Percentiles rank a stretch among this genome's conserved stretches.
These are phyloP conservation scores for Eucalyptus curtisii DNA, from an alignment of 345 rosid genomes.

Conservation along the genomic window DNA sequence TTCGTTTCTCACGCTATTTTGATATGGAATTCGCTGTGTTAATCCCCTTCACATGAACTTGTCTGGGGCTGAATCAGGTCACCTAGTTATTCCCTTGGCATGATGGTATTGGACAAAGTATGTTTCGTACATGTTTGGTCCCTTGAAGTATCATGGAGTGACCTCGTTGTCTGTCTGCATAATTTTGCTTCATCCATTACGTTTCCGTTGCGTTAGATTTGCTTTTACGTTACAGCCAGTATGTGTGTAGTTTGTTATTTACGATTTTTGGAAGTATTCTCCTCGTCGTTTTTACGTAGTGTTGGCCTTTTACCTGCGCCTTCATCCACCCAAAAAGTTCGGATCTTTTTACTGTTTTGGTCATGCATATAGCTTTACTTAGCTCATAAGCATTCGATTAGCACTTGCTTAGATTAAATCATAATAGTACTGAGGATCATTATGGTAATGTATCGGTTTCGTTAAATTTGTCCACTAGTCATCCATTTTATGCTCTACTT, in stretches of 20 bases:
- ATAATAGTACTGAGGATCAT: background rate
- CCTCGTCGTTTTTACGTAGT: background rate
- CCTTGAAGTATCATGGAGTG: background rate
- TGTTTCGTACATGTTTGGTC: background rate
- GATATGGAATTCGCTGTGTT: fast-evolving
- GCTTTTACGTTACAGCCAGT: background rate
- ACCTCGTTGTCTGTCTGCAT: background rate
- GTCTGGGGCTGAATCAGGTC: background rate
- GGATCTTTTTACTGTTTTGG: background rate
- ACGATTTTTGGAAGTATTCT: background rate
- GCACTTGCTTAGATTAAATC: background rate
- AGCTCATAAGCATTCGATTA: background rate
- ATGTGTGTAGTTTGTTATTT: background rate
- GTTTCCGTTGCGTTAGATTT: background rate
- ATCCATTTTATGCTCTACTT: background rate
- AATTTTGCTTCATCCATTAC: background rate
- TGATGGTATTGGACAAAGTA: background rate
- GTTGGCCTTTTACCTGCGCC: background rate
- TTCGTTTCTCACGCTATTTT: background rate
- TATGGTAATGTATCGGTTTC: background rate
- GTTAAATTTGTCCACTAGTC: background rate
- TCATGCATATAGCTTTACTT: background rate
- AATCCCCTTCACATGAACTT: background rate
- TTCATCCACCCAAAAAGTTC: too few species aligned
- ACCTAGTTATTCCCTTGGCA: background rate